phyloP scores from a whole-genome alignment of 2,329 filamentous ascomycete species.

The Botrytis medusae region DNA sequence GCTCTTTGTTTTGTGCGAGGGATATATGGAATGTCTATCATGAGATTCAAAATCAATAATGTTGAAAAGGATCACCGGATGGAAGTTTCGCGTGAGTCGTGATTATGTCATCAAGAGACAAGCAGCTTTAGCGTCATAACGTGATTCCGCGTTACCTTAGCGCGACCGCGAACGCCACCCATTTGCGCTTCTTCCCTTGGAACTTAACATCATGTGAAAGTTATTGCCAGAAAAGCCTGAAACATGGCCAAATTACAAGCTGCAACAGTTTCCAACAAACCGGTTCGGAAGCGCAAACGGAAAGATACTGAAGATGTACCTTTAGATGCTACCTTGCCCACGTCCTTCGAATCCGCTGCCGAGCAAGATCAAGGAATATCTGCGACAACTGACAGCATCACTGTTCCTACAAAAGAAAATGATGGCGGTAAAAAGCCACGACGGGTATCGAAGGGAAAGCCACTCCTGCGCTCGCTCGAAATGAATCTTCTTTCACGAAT shows the following conservation, averaged over 20 bases:
- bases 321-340: constrained; percentile 15
- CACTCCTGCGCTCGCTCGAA: constrained; percentile 30
- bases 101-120: neutral
- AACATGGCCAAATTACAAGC: constrained; percentile 44
- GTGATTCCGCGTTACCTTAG: neutral
- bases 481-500: constrained; percentile 32
- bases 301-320: constrained; percentile 35
- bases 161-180: constrained; percentile 1
- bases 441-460: constrained; percentile 43
- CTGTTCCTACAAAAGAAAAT: constrained; percentile 54
- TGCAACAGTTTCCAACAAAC: constrained; percentile 47
- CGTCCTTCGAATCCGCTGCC: neutral
- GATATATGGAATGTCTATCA: neutral
- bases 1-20: neutral
- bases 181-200: neutral
- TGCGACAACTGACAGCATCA: constrained; percentile 40
- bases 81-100: neutral
- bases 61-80: neutral
- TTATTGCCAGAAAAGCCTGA: neutral
- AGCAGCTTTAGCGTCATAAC: neutral
- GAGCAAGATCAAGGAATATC: neutral
- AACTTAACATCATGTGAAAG: constrained; percentile 2
- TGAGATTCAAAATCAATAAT: neutral
- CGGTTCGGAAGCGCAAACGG: constrained; percentile 44
- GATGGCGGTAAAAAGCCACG: constrained; percentile 52